Evolutionary conservation across 257 asterid species (phyloP), one percentile per base, ranked within the genome.

Genomic region (Nicotiana tabacum): DNA sequence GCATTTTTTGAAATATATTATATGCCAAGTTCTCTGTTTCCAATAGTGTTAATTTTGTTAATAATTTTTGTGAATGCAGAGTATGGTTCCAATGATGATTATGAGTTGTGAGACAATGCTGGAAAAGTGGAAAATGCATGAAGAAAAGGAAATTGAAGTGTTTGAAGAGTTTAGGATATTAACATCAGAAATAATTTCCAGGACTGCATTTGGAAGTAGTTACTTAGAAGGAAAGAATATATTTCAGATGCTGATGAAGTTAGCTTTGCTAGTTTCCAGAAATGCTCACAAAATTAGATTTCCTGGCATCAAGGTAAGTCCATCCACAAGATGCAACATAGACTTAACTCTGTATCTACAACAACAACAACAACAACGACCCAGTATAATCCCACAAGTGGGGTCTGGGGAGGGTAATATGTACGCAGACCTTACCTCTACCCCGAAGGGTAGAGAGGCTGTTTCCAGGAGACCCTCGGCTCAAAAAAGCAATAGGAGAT

Each of bases 151-250:
- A 81, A 82, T 91, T 21, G 97, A 92, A 69, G 97, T 91, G 81
- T 91, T 89, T 33, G 87, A 86, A 57, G 93, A 92, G 66, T 90
- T 90, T 83, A 86, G 92, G 37, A 12, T 87, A 4, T 69, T 92
- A 83, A 87, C 97, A 76, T 89, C 95, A 78, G 93, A 91, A 18
- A 68, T 89, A 60, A 89, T 92, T 83, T 92, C 97, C 18, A 92
- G 84, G 87, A 91, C 95, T 17, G 95, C 97, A 4, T 92, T 91
- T 61, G 97, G 97, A 2, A 92, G 95, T 85, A 91, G 90, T 80
- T 92, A 91, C 55, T 30, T 77, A 66, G 94, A 92, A 85, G 97
- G 97, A 88, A 85, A 91, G 83, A 87, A 82, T 24, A 90, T 92
- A 60, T 92, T 92, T 83, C 92, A 90, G 30, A 89, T 83, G 94